phyloP scores from a whole-genome alignment of 805 yeast genomes.

The Wickerhamiella hasegawae region DNA sequence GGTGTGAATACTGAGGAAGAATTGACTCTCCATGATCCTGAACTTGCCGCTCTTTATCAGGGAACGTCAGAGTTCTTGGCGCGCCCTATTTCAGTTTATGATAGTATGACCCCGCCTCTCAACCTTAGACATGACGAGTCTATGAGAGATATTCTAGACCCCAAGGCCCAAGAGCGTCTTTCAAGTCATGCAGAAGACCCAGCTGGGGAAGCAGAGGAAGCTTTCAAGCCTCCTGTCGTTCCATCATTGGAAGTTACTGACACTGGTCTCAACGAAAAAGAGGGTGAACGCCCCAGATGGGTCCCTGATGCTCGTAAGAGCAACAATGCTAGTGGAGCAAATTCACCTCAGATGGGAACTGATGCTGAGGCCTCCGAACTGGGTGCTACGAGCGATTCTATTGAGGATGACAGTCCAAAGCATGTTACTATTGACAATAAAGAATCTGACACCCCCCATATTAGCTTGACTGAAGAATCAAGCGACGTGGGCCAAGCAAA shows the following conservation, averaged over 20 bases:
- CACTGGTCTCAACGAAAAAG: background rate
- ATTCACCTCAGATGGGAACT: background rate
- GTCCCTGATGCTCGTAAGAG: background rate
- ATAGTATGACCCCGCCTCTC: constrained; percentile 10
- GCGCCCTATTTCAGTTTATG: constrained; percentile 18
- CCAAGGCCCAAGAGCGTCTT: constrained; percentile 1
- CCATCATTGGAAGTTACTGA: too few species aligned
- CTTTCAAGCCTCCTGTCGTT: too few species aligned
- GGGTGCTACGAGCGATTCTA: background rate
- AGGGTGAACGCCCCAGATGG: background rate
- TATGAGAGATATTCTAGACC: constrained; percentile 15
- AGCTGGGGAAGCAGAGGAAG: too few species aligned
- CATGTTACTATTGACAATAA: background rate
- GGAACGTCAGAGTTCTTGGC: constrained; percentile 17
- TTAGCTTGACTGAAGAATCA: background rate
- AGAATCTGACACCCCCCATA: background rate
- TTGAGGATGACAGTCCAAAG: background rate
- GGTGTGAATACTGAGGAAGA: constrained; percentile 1
- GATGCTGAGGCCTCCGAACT: background rate
- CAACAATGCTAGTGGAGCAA: background rate
- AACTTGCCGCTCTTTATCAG: constrained; percentile 19
- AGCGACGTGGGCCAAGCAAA: background rate
- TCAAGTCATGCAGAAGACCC: background rate
- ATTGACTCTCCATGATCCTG: constrained; percentile 12
- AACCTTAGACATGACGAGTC: constrained; percentile 7